Base-by-base conservation (phyloP, 441 rosid species). In the Gossypium lobatum region DNA sequence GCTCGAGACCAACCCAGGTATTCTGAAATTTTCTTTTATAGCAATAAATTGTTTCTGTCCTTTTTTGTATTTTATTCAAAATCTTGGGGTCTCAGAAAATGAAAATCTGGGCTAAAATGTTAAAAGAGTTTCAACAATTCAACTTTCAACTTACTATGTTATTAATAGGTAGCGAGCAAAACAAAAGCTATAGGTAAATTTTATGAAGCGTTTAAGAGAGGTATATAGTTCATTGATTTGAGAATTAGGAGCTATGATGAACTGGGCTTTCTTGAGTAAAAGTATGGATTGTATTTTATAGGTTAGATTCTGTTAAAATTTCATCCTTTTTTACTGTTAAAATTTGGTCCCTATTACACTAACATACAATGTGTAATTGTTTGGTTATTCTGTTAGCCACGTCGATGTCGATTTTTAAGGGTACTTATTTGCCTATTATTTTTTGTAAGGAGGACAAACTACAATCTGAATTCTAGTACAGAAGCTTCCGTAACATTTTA, bases 1-100 rank as follows among this genome's bases (percentile, higher is more conserved):
- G 68, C 74, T 79, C 18, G 86, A 85, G 65, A 87, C 67, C 78
- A 86, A 62, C 78, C 63, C 86, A 83, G 96, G 91, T 89, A 78
- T 4, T 16, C 26, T 21, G 28, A 64, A 3, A 70, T 28, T 50
- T 31, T 31, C 6, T 31, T 45, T 45, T 8, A 8, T 45, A 13
- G 14, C 25, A 6, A 28, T 1, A 26, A 16, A 28, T 17, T 48
- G 60, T 26, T 11, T 25, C 64, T 31, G n/a, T 16, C 7, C 34
- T 31, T 4, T 64, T 71, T 55, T 17, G n/a, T 55, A 39, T 16
- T 34, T 63, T 46, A 28, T 73, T 21, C 42, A 48, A 21, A 63
- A 14, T 13, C 46, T 65, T 39, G 23, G 46, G 61, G 31, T 9
- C 0, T 31, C 6, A 31, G 26, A 23, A 23, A 59, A 23, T 13